Base-by-base conservation (phyloP, 176 grass and related monocot genomes). In the Bothriochloa decipiens region DNA sequence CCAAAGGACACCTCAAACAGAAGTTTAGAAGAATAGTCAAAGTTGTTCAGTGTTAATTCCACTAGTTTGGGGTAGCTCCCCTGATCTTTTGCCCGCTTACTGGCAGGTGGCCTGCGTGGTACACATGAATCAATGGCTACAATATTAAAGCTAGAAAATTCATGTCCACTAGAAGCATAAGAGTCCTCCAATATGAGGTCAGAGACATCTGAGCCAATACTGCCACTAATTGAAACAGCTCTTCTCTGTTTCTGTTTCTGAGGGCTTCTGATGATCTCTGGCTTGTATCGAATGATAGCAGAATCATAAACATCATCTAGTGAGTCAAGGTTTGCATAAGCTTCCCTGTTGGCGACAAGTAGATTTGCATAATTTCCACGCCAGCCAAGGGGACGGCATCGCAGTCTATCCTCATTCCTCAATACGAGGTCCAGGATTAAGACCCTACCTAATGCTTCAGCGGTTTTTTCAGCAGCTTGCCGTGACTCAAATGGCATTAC, bases 291-390 rank as follows among this genome's bases (percentile, higher is more conserved):
- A 68, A 89, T 87, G 29, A 91, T 77, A 33, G 50, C 33, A 85
- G 87, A 90, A 81, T 90, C 87, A 33, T 88, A 85, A 84, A 82
- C 70, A 64, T 86, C 83, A 37, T 87, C 83, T 32, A 95, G 47
- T 40, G 86, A 79, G 82, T 98, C 91, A 74, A 93, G 86, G 58
- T 93, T 98, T 83, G 80, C 82, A 84, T 90, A 91, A 36, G 91
- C 89, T 26, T 83, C 80, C 72, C 84, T 90, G 17, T 91, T 40
- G 33, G 92, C 64, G 27, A 97, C 86, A 74, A 98, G 77, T 20
- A 98, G 81, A 68, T 98, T 98, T 77, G 91, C 96, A 77, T 95
- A 92, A 72, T 98, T 98, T 63, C 96, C 96, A 67, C 92, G 96
- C 96, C 96, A 98, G 40, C 96, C 96, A 84, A 98, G 90, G 15